phyloP scores from a whole-genome alignment of 192 early-diverging fungal species.

The Entomortierella lignicola region DNA sequence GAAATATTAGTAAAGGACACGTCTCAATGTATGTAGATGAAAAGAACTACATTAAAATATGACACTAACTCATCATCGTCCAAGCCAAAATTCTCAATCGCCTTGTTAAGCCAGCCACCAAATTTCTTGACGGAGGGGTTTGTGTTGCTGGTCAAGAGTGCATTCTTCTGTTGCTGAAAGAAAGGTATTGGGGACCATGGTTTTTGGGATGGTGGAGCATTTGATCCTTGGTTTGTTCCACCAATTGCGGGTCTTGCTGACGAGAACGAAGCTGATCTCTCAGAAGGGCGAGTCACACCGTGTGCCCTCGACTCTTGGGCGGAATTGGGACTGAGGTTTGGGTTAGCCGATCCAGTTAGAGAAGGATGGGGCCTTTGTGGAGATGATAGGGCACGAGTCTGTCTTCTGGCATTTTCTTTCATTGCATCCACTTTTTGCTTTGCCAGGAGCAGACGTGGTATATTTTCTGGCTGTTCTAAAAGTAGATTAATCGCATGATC shows the following conservation, averaged over 20 bases:
- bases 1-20: too few relatives aligned
- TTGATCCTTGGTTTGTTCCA: conserved; percentile 13
- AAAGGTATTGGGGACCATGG: conserved; percentile 65
- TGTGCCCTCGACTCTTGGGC: conserved; percentile 8
- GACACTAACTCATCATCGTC: conserved; percentile 62
- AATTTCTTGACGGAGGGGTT: conserved; percentile 61
- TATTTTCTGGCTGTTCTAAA: conserved; percentile 65
- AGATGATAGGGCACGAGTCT: conserved; percentile 27
- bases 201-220: conserved; percentile 38
- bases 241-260: conserved; percentile 28
- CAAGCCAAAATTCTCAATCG: conserved; percentile 71
- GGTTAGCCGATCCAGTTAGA: conserved; percentile 5
- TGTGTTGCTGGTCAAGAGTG: conserved; percentile 56
- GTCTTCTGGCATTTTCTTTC: conserved; percentile 53
- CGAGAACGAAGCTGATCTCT: conserved; percentile 34
- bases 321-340: conserved; percentile 3
- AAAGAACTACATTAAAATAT: background rate
- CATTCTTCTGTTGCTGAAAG: conserved; percentile 64
- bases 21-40: background rate
- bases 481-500: conserved; percentile 70
- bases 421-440: conserved; percentile 40
- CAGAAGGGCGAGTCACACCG: background rate
- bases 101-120: conserved; percentile 70
- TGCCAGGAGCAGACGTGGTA: conserved; percentile 45
- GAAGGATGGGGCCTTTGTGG: conserved; percentile 38